Conservation (phyloP, 2,329 filamentous ascomycete genomes). For the Cadophora gregata region DNA sequence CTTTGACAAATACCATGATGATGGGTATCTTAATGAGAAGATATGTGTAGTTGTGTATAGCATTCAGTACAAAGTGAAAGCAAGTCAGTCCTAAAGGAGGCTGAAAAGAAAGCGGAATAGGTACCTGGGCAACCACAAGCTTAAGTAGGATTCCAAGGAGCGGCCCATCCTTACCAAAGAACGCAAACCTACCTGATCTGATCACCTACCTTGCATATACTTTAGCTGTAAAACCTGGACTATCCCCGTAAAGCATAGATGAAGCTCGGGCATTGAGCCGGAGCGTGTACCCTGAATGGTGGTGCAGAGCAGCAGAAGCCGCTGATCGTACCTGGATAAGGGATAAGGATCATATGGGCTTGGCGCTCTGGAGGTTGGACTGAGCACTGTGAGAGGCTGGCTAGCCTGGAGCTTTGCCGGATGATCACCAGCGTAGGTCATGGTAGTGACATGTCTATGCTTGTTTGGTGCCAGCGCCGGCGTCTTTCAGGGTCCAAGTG, state of each 20-base stretch:
- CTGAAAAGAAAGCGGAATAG: background rate
- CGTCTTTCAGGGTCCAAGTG: constrained; percentile 17
- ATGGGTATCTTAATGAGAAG: background rate
- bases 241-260: background rate
- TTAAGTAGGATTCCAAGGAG: constrained; percentile 17
- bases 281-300: constrained; percentile 10
- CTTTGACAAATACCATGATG: constrained; percentile 27
- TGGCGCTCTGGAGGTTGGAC: background rate
- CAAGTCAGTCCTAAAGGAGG: background rate
- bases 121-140: constrained; percentile 16
- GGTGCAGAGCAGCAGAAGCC: background rate
- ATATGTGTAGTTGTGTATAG: constrained; percentile 1
- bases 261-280: background rate
- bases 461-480: constrained; percentile 19
- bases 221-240: background rate
- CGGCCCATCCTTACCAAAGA: background rate
- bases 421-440: constrained; percentile 9
- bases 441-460: constrained; percentile 15
- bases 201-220: constrained; percentile 11
- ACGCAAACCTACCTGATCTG: background rate
- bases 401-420: background rate
- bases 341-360: constrained; percentile 14
- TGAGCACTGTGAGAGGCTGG: constrained; percentile 1
- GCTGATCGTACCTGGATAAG: constrained; percentile 21
- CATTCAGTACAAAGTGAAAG: background rate